These are phyloP conservation scores for Mucor irregularis DNA, from an alignment of 371 early-diverging fungal species.

Conservation along the genomic window DNA sequence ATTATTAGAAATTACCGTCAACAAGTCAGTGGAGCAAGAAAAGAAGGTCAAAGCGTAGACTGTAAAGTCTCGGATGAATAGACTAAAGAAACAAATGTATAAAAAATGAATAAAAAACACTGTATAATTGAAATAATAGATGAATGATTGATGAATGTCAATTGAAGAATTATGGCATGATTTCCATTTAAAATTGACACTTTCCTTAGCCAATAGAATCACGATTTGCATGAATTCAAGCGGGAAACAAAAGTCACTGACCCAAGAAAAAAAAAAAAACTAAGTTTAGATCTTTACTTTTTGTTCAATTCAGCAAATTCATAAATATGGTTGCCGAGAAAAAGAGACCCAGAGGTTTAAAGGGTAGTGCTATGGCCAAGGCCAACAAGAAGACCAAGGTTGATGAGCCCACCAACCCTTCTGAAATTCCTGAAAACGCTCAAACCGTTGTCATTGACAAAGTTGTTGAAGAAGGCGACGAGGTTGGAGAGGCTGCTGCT, in stretches of 20 bases:
- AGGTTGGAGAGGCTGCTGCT: slow-evolving; percentile 49
- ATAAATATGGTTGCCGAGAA: slow-evolving; percentile 42
- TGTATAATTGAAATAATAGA: background rate
- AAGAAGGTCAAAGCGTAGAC: slow-evolving; percentile 42
- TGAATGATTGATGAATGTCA: too few relatives aligned
- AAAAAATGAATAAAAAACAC: background rate
- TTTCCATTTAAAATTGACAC: too few relatives aligned
- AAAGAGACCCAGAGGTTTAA: slow-evolving; percentile 53
- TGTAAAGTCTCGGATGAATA: too few relatives aligned
- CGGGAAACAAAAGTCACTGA: too few relatives aligned
- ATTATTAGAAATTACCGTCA: slow-evolving; percentile 60
- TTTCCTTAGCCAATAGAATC: too few relatives aligned
- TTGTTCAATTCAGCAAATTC: too few relatives aligned
- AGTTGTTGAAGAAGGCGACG: slow-evolving; percentile 54
- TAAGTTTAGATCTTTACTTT: too few relatives aligned
- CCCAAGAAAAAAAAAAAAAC: too few relatives aligned
- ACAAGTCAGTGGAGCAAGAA: slow-evolving; percentile 39
- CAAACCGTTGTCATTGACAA: slow-evolving; percentile 53
- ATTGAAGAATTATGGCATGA: too few relatives aligned
- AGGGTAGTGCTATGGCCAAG: slow-evolving; percentile 34
- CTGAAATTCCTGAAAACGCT: slow-evolving; percentile 35
- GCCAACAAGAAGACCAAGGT: slow-evolving; percentile 44
- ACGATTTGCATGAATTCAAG: too few relatives aligned
- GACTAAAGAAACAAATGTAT: too few relatives aligned
- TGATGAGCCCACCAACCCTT: slow-evolving; percentile 8